Evolutionary conservation across 495 filamentous ascomycete genomes (phyloP).

Genomic region (Astrothelium subdiscretum): DNA sequence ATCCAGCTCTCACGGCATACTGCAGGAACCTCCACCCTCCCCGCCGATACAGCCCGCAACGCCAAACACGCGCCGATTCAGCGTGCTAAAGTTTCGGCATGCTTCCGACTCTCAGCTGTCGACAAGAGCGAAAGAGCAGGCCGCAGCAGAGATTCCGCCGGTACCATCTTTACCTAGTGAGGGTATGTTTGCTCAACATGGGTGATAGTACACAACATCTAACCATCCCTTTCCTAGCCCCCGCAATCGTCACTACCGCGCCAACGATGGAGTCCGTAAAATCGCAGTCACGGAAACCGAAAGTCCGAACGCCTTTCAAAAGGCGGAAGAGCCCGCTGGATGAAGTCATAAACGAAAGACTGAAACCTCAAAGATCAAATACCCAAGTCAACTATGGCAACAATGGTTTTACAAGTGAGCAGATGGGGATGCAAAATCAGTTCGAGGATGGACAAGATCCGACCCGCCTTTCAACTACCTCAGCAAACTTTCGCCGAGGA

Average conservation of each 20-base stretch:
- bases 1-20: slow-evolving; percentile 8
- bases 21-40: slow-evolving; percentile 12
- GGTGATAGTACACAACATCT: slow-evolving; percentile 6
- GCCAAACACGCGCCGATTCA: slow-evolving; percentile 56
- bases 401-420: neutral
- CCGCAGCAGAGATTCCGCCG: slow-evolving; percentile 45
- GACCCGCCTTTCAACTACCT: slow-evolving; percentile 12
- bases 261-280: slow-evolving; percentile 53
- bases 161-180: slow-evolving; percentile 40
- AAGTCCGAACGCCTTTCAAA: slow-evolving; percentile 27
- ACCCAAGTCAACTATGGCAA: slow-evolving; percentile 2
- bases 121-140: slow-evolving; percentile 62
- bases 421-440: slow-evolving; percentile 18
- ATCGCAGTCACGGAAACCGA: slow-evolving; percentile 27
- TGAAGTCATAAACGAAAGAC: slow-evolving; percentile 27
- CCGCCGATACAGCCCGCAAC: slow-evolving; percentile 15
- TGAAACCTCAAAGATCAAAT: slow-evolving; percentile 1
- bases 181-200: neutral
- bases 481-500: slow-evolving; percentile 37
- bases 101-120: slow-evolving; percentile 89
- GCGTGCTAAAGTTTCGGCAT: slow-evolving; percentile 81
- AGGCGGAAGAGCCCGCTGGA: slow-evolving; percentile 18
- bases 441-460: slow-evolving; percentile 20
- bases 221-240: slow-evolving; percentile 40
- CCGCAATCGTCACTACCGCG: slow-evolving; percentile 86